A percentile compares a stretch with the other conserved stretches of the same genome.
Evolutionary conservation across 1,284 basidiomycete genomes (phyloP).

Genomic region (Earliella scabrosa): DNA sequence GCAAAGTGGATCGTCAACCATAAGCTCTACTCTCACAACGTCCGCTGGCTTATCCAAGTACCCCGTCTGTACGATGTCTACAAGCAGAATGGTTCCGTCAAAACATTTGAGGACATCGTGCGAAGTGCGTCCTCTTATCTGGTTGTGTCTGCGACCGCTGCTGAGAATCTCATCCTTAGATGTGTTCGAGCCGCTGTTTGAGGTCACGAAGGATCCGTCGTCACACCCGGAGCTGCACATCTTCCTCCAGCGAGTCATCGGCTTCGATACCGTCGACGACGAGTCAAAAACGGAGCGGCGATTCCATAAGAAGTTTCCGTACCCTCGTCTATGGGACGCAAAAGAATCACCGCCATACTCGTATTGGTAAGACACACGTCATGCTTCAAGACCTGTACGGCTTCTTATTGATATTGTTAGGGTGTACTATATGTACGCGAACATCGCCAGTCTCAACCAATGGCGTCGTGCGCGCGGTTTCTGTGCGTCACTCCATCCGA

Average conservation of each 20-base stretch:
- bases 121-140: slow-evolving; percentile 60
- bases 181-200: slow-evolving; percentile 92
- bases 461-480: slow-evolving; percentile 91
- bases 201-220: slow-evolving; percentile 91
- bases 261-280: slow-evolving; percentile 98
- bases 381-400: neutral
- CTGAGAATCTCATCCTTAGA: slow-evolving; percentile 51
- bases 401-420: slow-evolving; percentile 41
- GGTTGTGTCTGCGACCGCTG: neutral
- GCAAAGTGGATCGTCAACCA: slow-evolving; percentile 97
- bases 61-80: slow-evolving; percentile 97
- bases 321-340: slow-evolving; percentile 90
- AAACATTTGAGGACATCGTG: slow-evolving; percentile 93
- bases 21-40: slow-evolving; percentile 95
- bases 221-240: slow-evolving; percentile 95
- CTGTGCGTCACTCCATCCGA: slow-evolving; percentile 58
- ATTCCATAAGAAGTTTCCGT: slow-evolving; percentile 95
- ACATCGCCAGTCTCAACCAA: slow-evolving; percentile 93
- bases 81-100: slow-evolving; percentile 85
- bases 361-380: slow-evolving; percentile 84
- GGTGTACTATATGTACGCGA: slow-evolving; percentile 98
- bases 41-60: slow-evolving; percentile 97
- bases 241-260: slow-evolving; percentile 94
- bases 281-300: slow-evolving; percentile 94
- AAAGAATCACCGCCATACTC: slow-evolving; percentile 92